phyloP scores from a whole-genome alignment of 768 basidiomycete species.

The Boletus pseudopeckii region DNA sequence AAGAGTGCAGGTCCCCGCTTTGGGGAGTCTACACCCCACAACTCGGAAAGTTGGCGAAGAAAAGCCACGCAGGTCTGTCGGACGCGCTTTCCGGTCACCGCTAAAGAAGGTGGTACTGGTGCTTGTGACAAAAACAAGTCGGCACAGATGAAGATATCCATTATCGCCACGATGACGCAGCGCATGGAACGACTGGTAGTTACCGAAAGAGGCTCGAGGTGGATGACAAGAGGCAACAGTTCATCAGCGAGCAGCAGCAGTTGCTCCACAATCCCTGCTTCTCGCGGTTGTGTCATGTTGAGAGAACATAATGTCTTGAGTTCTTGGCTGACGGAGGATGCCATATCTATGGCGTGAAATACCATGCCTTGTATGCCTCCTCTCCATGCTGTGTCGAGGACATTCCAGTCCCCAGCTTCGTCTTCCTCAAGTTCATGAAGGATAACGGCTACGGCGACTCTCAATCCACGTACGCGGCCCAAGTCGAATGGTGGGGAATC shows the following conservation, averaged over 20 bases:
- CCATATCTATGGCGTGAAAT: constrained; percentile 52
- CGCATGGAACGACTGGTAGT: constrained; percentile 51
- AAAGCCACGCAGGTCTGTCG: constrained; percentile 52
- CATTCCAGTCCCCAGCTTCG: constrained; percentile 53
- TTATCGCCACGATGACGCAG: constrained; percentile 40
- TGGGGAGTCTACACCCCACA: constrained; percentile 30
- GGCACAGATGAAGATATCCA: constrained; percentile 56
- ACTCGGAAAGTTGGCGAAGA: constrained; percentile 37
- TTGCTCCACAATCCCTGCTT: constrained; percentile 45
- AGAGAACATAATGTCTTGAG: constrained; percentile 52
- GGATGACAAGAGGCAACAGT: constrained; percentile 47
- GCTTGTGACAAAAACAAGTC: constrained; percentile 42
- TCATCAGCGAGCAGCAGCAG: constrained; percentile 56
- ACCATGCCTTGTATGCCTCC: constrained; percentile 56
- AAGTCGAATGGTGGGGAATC: constrained; percentile 36
- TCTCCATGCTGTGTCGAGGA: constrained; percentile 58
- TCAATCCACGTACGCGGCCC: constrained; percentile 54
- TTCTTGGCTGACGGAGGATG: constrained; percentile 49
- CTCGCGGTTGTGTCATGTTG: constrained; percentile 32
- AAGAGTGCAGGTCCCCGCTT: constrained; percentile 48
- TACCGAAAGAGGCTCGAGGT: constrained; percentile 44
- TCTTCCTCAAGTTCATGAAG: constrained; percentile 46
- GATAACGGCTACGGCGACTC: constrained; percentile 61
- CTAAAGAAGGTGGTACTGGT: constrained; percentile 27
- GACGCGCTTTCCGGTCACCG: constrained; percentile 34